Percentiles rank a stretch among this genome's conserved stretches.
Conservation (phyloP, 345 rosid species). For the Hypericum androsaemum region DNA sequence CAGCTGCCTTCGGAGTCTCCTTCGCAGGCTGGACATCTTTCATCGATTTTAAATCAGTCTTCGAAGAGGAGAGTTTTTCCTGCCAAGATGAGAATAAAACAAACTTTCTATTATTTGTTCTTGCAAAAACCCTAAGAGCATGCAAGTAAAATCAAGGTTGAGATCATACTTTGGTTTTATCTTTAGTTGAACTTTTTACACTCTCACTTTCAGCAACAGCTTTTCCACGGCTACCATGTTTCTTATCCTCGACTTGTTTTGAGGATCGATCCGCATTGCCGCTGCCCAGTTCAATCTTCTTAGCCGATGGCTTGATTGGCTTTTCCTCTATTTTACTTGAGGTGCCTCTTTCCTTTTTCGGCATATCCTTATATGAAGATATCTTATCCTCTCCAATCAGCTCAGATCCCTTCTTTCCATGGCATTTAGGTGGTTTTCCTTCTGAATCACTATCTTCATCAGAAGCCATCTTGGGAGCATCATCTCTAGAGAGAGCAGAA, state of each 20-base stretch:
- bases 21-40: conserved; percentile 36
- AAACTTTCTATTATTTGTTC: neutral
- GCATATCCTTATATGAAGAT: conserved; percentile 18
- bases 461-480: conserved; percentile 31
- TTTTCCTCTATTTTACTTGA: conserved; percentile 34
- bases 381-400: conserved; percentile 30
- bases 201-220: too few relatives aligned
- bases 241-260: conserved; percentile 10
- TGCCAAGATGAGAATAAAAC: conserved; percentile 11
- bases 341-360: conserved; percentile 33
- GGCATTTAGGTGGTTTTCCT: conserved; percentile 31
- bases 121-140: too few relatives aligned
- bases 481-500: conserved; percentile 28
- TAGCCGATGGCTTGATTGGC: conserved; percentile 32
- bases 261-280: conserved; percentile 36
- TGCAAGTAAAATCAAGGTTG: too few relatives aligned
- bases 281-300: conserved; percentile 39
- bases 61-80: conserved; percentile 49
- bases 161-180: too few relatives aligned
- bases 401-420: conserved; percentile 34
- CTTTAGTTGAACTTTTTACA: too few relatives aligned
- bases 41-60: conserved; percentile 34
- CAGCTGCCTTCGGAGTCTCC: conserved; percentile 46
- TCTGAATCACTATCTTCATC: conserved; percentile 46
- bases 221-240: too few relatives aligned